phyloP scores from a whole-genome alignment of 2,329 filamentous ascomycete species.

The Aspergillus neotritici region DNA sequence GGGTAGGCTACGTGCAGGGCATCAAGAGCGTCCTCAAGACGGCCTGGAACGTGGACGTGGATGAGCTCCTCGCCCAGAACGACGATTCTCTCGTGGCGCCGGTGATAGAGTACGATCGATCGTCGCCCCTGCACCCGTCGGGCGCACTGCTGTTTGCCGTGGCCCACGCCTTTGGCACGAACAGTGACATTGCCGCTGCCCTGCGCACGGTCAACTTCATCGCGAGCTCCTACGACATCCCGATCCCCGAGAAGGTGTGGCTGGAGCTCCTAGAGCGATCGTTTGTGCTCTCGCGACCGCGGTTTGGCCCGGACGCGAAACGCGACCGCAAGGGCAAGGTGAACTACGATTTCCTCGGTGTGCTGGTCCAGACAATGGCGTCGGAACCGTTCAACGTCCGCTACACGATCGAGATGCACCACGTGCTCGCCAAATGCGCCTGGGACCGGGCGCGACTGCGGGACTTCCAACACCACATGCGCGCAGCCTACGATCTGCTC shows the following conservation, averaged over 20 bases:
- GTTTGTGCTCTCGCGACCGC: constrained; percentile 50
- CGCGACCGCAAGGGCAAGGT: constrained; percentile 31
- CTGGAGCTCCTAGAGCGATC: constrained; percentile 62
- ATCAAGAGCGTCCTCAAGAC: constrained; percentile 46
- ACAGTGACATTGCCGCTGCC: constrained; percentile 56
- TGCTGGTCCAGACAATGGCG: constrained; percentile 57
- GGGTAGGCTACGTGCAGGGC: constrained; percentile 47
- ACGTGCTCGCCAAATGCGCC: constrained; percentile 26
- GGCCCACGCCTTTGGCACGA: constrained; percentile 64
- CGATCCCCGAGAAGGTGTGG: constrained; percentile 58
- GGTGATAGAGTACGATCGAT: constrained; percentile 38
- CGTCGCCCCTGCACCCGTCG: constrained; percentile 56
- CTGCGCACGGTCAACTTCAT: constrained; percentile 58
- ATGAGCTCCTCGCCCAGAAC: constrained; percentile 32
- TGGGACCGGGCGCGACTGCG: constrained; percentile 17
- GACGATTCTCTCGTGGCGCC: constrained; percentile 29
- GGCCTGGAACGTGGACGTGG: constrained; percentile 52
- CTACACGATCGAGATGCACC: constrained; percentile 55
- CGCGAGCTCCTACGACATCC: constrained; percentile 54
- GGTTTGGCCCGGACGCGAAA: constrained; percentile 30
- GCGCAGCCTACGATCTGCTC: constrained; percentile 26
- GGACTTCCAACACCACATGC: constrained; percentile 23
- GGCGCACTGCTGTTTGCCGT: constrained; percentile 56
- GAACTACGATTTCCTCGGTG: constrained; percentile 41
- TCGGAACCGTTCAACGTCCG: constrained; percentile 51